Evolutionary conservation across 768 basidiomycete genomes (phyloP).

Genomic region (Cantharellus anzutake): DNA sequence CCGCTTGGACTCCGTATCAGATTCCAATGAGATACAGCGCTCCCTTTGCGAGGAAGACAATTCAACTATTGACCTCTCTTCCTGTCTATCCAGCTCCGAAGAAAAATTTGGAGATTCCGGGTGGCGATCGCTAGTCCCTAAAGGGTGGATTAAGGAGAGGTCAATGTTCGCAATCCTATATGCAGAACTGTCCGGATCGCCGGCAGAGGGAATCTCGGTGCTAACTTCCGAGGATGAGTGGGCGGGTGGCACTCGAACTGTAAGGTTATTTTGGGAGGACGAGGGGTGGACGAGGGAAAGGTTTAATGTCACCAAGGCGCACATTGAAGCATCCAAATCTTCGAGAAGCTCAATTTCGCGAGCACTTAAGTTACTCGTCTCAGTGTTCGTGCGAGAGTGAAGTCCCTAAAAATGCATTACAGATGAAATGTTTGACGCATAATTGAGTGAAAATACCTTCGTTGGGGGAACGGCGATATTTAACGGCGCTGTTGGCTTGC

Average conservation of each 20-base stretch:
- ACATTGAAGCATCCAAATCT: slow-evolving; percentile 8
- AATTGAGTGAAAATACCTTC: too few relatives aligned
- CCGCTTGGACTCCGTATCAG: slow-evolving; percentile 2
- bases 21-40: background rate
- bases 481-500: too few relatives aligned
- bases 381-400: background rate
- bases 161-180: slow-evolving; percentile 6
- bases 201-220: background rate
- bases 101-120: too few relatives aligned
- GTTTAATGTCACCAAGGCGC: slow-evolving; percentile 5
- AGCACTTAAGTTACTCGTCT: background rate
- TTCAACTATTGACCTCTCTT: too few relatives aligned
- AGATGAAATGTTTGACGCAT: too few relatives aligned
- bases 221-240: too few relatives aligned
- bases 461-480: too few relatives aligned
- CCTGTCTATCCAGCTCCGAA: too few relatives aligned
- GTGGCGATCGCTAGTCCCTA: background rate
- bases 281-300: background rate
- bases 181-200: slow-evolving; percentile 1
- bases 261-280: slow-evolving; percentile 2
- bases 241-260: background rate
- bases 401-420: background rate
- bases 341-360: background rate
- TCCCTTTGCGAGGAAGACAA: too few relatives aligned
- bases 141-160: slow-evolving; percentile 2